Percentiles rank a stretch among this genome's conserved stretches.
Evolutionary conservation across 1,139 yeast species (phyloP).

Genomic region (Yamadazyma friedrichii): DNA sequence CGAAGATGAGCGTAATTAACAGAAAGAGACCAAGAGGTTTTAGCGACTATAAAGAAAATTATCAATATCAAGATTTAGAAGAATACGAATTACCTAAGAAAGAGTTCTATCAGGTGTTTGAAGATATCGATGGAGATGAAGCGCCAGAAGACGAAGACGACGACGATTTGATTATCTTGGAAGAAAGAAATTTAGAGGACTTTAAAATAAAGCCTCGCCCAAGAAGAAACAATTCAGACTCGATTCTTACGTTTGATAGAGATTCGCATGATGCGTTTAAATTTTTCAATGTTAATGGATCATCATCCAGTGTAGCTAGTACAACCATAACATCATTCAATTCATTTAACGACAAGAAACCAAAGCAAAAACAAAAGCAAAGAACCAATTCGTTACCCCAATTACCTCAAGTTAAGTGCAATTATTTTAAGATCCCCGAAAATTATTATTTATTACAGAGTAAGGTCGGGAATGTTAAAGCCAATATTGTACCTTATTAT

Average conservation of each 20-base stretch:
- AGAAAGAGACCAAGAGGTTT: conserved; percentile 50
- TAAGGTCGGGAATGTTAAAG: conserved; percentile 43
- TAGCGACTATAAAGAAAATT: conserved; percentile 24
- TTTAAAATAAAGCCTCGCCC: conserved; percentile 19
- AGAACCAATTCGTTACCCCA: conserved; percentile 74
- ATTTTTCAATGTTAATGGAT: conserved; percentile 39
- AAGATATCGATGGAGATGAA: conserved; percentile 14
- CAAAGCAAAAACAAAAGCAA: conserved; percentile 35
- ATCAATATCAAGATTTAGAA: conserved; percentile 3
- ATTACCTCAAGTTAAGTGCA: conserved; percentile 53
- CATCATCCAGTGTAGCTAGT: background rate
- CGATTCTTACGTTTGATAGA: conserved; percentile 33
- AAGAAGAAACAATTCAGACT: conserved; percentile 38
- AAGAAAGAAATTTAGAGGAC: conserved; percentile 30
- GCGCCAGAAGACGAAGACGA: conserved; percentile 21
- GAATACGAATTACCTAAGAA: conserved; percentile 1
- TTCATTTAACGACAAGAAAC: background rate
- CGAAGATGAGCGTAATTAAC: conserved; percentile 18
- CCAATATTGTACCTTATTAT: conserved; percentile 41
- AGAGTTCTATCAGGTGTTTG: conserved; percentile 6
- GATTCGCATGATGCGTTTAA: conserved; percentile 47
- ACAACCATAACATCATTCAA: background rate
- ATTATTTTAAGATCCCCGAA: conserved; percentile 40
- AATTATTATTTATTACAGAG: conserved; percentile 39
- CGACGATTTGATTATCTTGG: conserved; percentile 36